These are phyloP conservation scores for Chaetothyriales sp. DNA, from an alignment of 2,329 filamentous ascomycete genomes.

Conservation along the genomic window DNA sequence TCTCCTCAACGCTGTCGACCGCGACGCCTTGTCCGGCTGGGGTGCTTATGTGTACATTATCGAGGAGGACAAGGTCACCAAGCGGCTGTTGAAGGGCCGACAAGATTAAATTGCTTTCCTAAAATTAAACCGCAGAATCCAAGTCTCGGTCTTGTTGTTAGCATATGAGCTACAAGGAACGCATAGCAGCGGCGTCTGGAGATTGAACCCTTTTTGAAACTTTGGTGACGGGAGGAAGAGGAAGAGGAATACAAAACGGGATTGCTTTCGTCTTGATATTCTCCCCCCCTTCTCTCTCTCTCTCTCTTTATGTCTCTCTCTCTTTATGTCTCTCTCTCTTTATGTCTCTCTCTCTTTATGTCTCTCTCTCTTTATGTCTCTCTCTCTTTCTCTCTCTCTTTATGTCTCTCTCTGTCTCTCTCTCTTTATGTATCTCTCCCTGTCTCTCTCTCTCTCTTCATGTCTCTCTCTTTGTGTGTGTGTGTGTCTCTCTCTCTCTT, in stretches of 20 bases:
- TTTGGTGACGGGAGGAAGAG: not conserved
- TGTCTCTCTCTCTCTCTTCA: no score
- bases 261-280: no score
- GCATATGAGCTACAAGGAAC: not conserved
- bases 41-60: slow-evolving; percentile 98
- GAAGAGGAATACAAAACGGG: not conserved
- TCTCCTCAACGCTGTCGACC: slow-evolving; percentile 85
- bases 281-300: no score
- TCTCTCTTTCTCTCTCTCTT: no score
- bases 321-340: no score
- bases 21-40: slow-evolving; percentile 94
- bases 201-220: not conserved
- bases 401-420: no score
- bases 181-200: not conserved
- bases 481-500: not conserved
- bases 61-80: slow-evolving; percentile 99
- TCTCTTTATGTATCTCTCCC: no score
- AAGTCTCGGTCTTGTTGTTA: not conserved
- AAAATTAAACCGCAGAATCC: not conserved
- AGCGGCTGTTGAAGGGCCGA: slow-evolving; percentile 93
- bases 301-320: no score
- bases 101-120: slow-evolving; percentile 53
- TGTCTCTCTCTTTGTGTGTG: not conserved
- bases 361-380: no score
- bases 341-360: no score